Conservation (phyloP, 441 rosid genomes). For the Codiaeum variegatum region DNA sequence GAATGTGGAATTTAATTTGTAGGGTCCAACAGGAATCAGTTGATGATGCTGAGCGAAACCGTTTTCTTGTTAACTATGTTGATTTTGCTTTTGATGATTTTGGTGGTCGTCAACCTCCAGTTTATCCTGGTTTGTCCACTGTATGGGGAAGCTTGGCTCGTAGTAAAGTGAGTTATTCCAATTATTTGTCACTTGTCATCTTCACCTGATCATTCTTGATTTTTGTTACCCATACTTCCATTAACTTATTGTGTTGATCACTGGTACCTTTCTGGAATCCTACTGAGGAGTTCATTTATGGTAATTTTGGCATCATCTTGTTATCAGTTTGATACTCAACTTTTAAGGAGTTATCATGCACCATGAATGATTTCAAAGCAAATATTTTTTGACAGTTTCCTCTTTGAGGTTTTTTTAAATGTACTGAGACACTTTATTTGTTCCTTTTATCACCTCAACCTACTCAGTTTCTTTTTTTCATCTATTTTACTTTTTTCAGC, state of each 20-base stretch:
- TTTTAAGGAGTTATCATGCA: background rate
- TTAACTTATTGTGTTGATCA: background rate
- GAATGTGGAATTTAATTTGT: constrained; percentile 21
- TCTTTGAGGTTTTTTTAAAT: too few species aligned
- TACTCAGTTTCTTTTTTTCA: too few species aligned
- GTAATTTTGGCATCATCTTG: background rate
- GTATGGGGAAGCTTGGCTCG: constrained; percentile 99
- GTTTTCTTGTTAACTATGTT: constrained; percentile 86
- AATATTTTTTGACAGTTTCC: background rate
- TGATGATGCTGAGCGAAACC: constrained; percentile 96
- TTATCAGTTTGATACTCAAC: background rate
- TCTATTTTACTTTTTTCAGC: too few species aligned
- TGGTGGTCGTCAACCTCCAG: constrained; percentile 98
- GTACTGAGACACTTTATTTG: too few species aligned
- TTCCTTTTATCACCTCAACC: too few species aligned
- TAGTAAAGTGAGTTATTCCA: constrained; percentile 66
- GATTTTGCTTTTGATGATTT: constrained; percentile 99
- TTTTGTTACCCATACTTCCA: background rate
- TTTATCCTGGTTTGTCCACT: constrained; percentile 96
- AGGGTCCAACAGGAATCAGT: constrained; percentile 99
- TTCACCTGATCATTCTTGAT: constrained; percentile 3
- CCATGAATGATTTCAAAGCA: background rate
- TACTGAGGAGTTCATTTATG: background rate
- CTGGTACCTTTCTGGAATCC: background rate
- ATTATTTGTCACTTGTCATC: constrained; percentile 1